Base-by-base conservation (phyloP, 768 basidiomycete genomes). In the Wakefieldia striispora region DNA sequence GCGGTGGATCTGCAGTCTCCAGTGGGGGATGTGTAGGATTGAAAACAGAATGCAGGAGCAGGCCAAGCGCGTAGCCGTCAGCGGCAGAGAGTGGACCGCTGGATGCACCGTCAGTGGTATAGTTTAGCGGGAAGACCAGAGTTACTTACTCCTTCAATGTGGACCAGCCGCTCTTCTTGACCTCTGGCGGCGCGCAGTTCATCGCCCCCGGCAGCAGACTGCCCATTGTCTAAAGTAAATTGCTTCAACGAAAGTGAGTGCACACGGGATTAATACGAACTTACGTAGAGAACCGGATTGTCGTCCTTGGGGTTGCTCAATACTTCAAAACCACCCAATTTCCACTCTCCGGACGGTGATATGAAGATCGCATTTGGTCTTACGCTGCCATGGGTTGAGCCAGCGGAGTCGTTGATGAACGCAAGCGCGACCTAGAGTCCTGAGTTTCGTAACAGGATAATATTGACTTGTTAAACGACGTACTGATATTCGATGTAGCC, bases 281-380 rank as follows among this genome's bases (percentile, higher is more conserved):
- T 69, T 71, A 94, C 92, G 75, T 89, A 95, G 62, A 94, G 72
- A 14, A 89, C 79, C 27, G 88, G 81, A 39, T 75, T 66, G 13
- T 89, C 84, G 45, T 97, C 95, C 58, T 83, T 88, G 9, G 86
- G 78, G 56, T 79, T 90, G 58, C 91, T 93, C 54, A 97, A 67
- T 0, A 95, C 70, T 61, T 99, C 97, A 61, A 98, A 94, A 1
- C 95, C 95, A 17, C 91, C 95, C 8, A 99, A 72, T 62, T 91
- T 91, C 97, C 95, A 98, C 72, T 99, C 97, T 6, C 95, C 91
- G 0, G 92, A 90, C 0, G 87, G 85, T 1, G 95, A 92, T 44
- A 97, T 82, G 63, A 97, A 97, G 50, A 97, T 81, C 1, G 90
- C 83, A 49, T 79, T 77, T n/a, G 79, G 66, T 50, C 82, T 74